A percentile compares a stretch with the other conserved stretches of the same genome.
These are phyloP conservation scores for Xylaria sp. DNA, from an alignment of 2,329 filamentous ascomycete genomes.

Conservation along the genomic window DNA sequence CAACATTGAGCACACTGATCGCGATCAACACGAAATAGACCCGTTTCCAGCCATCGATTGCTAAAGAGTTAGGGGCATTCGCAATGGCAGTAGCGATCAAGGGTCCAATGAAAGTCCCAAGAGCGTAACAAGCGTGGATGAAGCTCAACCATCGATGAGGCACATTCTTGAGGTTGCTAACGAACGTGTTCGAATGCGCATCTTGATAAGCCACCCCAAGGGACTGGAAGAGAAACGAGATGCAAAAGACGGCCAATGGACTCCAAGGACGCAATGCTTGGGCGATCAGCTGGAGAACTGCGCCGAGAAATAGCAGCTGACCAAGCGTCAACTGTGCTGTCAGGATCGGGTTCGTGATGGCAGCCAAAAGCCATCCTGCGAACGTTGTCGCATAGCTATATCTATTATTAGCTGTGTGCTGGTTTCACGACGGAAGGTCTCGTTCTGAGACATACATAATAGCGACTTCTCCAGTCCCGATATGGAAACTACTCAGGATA, in stretches of 20 bases:
- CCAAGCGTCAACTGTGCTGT: constrained; percentile 50
- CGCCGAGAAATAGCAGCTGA: constrained; percentile 51
- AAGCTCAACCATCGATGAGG: constrained; percentile 58
- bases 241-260: constrained; percentile 51
- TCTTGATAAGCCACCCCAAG: constrained; percentile 60
- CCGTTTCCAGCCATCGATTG: constrained; percentile 43
- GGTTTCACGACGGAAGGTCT: neutral
- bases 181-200: constrained; percentile 58
- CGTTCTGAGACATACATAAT: constrained; percentile 24
- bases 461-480: constrained; percentile 30
- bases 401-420: neutral
- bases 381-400: constrained; percentile 53
- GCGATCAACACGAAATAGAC: constrained; percentile 54
- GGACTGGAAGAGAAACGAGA: constrained; percentile 54
- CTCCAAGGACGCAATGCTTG: constrained; percentile 52
- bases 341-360: constrained; percentile 50
- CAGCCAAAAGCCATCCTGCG: constrained; percentile 54
- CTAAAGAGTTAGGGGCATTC: constrained; percentile 22
- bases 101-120: constrained; percentile 52
- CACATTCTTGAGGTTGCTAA: constrained; percentile 42
- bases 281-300: constrained; percentile 48
- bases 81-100: constrained; percentile 51
- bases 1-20: constrained; percentile 47
- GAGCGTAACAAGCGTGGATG: constrained; percentile 58
- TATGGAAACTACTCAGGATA: constrained; percentile 50